phyloP scores from a whole-genome alignment of 164 flowering plant species.

The Vitis rotundifolia region DNA sequence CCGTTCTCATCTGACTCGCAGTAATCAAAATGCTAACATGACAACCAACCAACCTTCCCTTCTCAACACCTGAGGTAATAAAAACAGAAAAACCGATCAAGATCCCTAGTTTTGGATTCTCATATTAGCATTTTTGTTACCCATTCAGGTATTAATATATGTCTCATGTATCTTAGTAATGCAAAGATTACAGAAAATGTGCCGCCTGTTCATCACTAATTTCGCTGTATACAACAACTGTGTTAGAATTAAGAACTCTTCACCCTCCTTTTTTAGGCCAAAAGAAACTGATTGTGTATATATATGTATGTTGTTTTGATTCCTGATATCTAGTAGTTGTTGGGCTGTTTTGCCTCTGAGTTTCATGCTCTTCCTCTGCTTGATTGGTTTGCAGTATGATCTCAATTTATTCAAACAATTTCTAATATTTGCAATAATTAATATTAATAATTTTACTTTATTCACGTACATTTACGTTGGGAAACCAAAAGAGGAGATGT shows the following conservation, averaged over 20 bases:
- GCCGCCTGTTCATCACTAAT: constrained; percentile 1
- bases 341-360: not conserved
- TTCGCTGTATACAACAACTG: constrained; percentile 17
- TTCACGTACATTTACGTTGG: no score
- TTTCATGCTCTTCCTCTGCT: not conserved
- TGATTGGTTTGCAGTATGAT: not conserved
- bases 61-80: constrained; percentile 14
- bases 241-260: no score
- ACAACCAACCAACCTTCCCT: constrained; percentile 17
- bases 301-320: constrained; percentile 16
- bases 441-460: no score
- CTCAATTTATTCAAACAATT: no score
- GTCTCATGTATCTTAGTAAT: constrained; percentile 3
- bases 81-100: not conserved
- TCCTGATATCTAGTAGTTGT: constrained; percentile 1
- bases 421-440: no score
- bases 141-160: not conserved
- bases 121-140: constrained; percentile 8
- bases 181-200: constrained; percentile 5
- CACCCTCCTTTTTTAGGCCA: constrained; percentile 5
- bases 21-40: constrained; percentile 24
- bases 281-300: constrained; percentile 17
- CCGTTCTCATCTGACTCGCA: constrained; percentile 29
- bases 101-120: constrained; percentile 18
- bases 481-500: no score